Evolutionary conservation across 306 rosid species (phyloP).

Genomic region (Pyrus communis): DNA sequence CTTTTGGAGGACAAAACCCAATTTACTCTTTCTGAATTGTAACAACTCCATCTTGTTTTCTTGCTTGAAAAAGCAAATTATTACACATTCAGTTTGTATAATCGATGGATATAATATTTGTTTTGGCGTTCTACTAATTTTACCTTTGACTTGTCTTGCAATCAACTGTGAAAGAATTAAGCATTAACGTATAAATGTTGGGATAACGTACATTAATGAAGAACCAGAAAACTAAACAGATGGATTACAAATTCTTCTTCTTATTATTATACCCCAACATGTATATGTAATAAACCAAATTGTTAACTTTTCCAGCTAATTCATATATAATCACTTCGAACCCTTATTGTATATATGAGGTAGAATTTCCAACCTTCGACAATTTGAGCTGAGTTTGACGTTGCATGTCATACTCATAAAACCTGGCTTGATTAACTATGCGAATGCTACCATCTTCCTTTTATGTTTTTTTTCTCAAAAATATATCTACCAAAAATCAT

Average conservation of each 20-base stretch:
- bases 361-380: slow-evolving; percentile 20
- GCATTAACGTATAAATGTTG: slow-evolving; percentile 14
- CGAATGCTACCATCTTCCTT: no score
- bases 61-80: slow-evolving; percentile 66
- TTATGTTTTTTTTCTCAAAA: no score
- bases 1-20: slow-evolving; percentile 22
- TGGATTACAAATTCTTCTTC: background rate
- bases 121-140: background rate
- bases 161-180: background rate
- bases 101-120: background rate
- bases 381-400: slow-evolving; percentile 6
- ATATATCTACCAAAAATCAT: no score
- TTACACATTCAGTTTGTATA: background rate
- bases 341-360: background rate
- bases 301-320: background rate
- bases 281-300: no score
- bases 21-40: background rate
- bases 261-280: no score
- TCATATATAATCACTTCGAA: background rate
- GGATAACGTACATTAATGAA: background rate
- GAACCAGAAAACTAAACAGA: background rate
- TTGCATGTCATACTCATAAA: background rate
- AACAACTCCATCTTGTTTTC: slow-evolving; percentile 41
- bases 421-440: slow-evolving; percentile 7
- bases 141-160: background rate